Base-by-base conservation (phyloP, 345 rosid genomes). In the Syzygium jambos region DNA sequence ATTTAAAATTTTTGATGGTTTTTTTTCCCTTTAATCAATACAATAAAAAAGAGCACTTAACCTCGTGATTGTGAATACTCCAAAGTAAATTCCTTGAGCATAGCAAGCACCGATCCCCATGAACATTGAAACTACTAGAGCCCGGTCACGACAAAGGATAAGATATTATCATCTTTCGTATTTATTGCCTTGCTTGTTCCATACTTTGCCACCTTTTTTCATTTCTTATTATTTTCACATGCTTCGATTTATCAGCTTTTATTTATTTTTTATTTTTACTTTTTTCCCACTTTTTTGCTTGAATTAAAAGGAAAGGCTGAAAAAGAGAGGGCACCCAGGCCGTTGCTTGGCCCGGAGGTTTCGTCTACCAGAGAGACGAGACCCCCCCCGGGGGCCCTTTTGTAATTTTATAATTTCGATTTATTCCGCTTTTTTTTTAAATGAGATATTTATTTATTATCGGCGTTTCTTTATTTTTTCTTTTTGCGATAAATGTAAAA, bases 311-410 rank as follows among this genome's bases (percentile, higher is more conserved):
- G 88, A 88, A 91, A 90, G 94, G 88, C 91, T 86, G 92, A 85
- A 89, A 73, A 73, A 73, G 82, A 73, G 82, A 73, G 27, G 49
- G 82, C 82, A 73, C 82, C 82, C 90, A 89, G 87, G 89, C 83
- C 93, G 88, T 94, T 93, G 95, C 95, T 91, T 93, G 94, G 86
- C 92, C 63, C 87, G 91, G 91, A 90, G 92, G 94, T 86, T 89
- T 93, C 23, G 78, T 41, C 51, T 27, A 9, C 77, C 61, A 78
- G 59, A n/a, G 85, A 51, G 51, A 15, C 6, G 46, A 43, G 46
- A 5, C 23, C 19, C 19, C 41, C 10, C 38, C 25, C 7, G n/a
- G n/a, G n/a, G n/a, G n/a, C n/a, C n/a, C n/a, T 73, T 68, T 34
- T 73, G 1, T 0, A 2, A 8, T 56, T 2, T 73, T 19, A 2